phyloP scores from a whole-genome alignment of 2,329 filamentous ascomycete species.

The Hymenoscyphus fraxineus region DNA sequence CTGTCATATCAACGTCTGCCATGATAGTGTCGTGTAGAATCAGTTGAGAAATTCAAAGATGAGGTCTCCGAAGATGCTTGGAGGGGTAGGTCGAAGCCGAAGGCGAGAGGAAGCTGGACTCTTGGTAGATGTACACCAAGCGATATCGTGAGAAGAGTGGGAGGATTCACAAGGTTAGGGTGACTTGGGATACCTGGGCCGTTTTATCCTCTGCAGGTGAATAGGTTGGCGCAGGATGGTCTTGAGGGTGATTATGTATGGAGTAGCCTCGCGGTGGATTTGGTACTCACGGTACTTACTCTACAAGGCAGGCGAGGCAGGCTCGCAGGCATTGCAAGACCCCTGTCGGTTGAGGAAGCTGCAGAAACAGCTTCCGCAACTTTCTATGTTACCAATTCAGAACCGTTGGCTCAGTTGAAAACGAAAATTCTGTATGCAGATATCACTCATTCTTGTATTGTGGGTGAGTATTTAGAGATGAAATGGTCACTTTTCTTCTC shows the following conservation, averaged over 20 bases:
- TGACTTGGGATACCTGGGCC: neutral
- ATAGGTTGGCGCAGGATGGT: neutral
- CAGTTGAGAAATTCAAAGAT: neutral
- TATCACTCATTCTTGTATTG: too few relatives aligned
- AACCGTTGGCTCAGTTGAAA: neutral
- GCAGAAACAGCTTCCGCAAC: neutral
- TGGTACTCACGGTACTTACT: neutral
- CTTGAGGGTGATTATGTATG: neutral
- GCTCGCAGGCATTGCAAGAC: neutral
- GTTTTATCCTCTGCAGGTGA: neutral
- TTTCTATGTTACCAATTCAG: neutral
- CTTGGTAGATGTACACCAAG: neutral
- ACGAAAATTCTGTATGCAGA: neutral
- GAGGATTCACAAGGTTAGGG: neutral
- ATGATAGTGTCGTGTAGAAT: slow-evolving; percentile 45
- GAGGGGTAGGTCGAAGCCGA: neutral
- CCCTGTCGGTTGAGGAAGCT: neutral
- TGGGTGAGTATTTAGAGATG: too few relatives aligned
- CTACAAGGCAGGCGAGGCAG: neutral
- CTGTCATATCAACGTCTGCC: slow-evolving; percentile 97
- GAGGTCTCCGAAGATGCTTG: neutral
- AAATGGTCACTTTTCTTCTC: neutral
- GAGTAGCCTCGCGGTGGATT: neutral
- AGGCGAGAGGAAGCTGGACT: neutral
- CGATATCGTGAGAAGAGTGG: neutral